Conservation (phyloP, 441 rosid species). For the Mallotus repandus region DNA sequence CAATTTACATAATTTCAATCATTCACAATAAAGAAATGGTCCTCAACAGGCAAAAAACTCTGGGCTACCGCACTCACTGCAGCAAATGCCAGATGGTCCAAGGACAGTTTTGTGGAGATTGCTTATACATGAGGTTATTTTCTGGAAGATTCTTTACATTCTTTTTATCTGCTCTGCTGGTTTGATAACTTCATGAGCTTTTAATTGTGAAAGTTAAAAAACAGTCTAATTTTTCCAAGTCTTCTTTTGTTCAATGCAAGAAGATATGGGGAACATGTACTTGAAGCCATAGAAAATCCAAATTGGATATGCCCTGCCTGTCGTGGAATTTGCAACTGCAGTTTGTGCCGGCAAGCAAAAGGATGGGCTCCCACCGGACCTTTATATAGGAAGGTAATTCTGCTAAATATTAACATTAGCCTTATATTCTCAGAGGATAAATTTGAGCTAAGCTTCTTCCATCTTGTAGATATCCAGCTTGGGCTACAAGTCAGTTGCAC, state of each 20-base stretch:
- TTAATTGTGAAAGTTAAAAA: not conserved
- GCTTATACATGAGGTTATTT: conserved; percentile 77
- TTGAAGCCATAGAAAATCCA: conserved; percentile 77
- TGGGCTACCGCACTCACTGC: conserved; percentile 76
- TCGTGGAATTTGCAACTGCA: conserved; percentile 92
- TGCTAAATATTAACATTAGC: conserved; percentile 1
- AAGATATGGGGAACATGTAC: conserved; percentile 92
- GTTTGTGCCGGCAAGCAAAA: conserved; percentile 75
- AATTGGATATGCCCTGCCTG: conserved; percentile 85
- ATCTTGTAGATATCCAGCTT: conserved; percentile 50
- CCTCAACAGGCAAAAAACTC: conserved; percentile 80
- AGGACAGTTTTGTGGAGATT: conserved; percentile 97
- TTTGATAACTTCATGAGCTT: not conserved
- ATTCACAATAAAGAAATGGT: conserved; percentile 17
- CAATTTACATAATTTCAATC: conserved; percentile 3
- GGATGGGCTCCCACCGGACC: conserved; percentile 87
- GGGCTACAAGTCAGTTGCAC: conserved; percentile 93
- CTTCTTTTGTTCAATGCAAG: conserved; percentile 8
- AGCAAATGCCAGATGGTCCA: conserved; percentile 62
- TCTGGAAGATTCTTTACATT: conserved; percentile 12
- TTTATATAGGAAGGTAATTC: conserved; percentile 63
- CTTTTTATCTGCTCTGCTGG: not conserved
- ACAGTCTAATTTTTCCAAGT: not conserved
- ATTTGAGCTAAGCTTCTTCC: conserved; percentile 21
- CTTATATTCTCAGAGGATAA: conserved; percentile 6